Conservation (phyloP, 2,329 filamentous ascomycete genomes). For the Aspergillus aculeatinus region DNA sequence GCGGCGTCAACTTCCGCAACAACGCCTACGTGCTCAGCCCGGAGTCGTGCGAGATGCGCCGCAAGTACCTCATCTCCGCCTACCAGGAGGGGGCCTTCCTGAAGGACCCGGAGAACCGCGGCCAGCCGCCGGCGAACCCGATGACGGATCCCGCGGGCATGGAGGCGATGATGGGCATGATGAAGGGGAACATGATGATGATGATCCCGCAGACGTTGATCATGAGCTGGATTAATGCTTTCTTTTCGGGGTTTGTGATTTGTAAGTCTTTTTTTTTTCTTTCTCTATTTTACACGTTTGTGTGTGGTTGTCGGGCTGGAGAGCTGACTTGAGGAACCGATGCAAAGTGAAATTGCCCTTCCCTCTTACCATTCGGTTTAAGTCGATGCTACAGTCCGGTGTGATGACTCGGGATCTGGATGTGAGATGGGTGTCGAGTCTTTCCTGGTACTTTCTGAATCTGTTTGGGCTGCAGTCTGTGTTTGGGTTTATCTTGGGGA, state of each 20-base stretch:
- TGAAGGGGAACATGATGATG: slow-evolving; percentile 99
- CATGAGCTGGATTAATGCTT: slow-evolving; percentile 99
- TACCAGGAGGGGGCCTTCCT: slow-evolving; percentile 86
- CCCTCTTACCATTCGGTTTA: slow-evolving; percentile 97
- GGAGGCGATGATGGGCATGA: slow-evolving; percentile 99
- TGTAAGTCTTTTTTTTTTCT: slow-evolving; percentile 57
- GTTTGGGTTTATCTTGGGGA: slow-evolving; percentile 94
- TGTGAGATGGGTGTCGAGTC: slow-evolving; percentile 95
- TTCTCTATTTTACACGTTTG: neutral
- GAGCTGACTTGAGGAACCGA: slow-evolving; percentile 10
- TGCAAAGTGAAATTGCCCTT: slow-evolving; percentile 86
- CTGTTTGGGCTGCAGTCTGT: slow-evolving; percentile 95
- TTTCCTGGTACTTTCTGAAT: slow-evolving; percentile 98
- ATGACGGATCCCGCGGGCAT: slow-evolving; percentile 94
- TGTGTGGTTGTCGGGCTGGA: too few relatives aligned
- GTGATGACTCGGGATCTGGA: slow-evolving; percentile 95
- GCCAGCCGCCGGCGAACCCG: slow-evolving; percentile 86
- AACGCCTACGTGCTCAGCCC: slow-evolving; percentile 80
- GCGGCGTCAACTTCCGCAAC: slow-evolving; percentile 77
- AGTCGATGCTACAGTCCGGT: slow-evolving; percentile 97
- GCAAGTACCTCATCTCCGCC: slow-evolving; percentile 74
- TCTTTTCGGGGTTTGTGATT: slow-evolving; percentile 97
- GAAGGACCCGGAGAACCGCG: slow-evolving; percentile 81
- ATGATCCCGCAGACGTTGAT: slow-evolving; percentile 98
- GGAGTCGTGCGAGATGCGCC: slow-evolving; percentile 74